Base-by-base conservation (phyloP, 306 rosid genomes). In the Alnus glutinosa region DNA sequence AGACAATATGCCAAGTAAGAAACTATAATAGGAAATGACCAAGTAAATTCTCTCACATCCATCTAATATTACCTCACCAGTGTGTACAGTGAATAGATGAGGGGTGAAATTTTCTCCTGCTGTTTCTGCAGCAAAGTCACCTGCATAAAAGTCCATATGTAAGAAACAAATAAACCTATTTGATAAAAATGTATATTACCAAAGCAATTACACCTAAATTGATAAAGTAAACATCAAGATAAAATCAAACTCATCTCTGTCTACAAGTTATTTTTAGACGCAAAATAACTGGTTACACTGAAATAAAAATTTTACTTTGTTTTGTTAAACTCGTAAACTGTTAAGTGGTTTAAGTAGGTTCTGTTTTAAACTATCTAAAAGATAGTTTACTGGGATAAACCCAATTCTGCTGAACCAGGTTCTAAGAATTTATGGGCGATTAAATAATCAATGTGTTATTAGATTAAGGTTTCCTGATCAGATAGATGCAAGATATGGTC, bases 41-140 rank as follows among this genome's bases (percentile, higher is more conserved):
- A 36, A 11, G 37, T 16, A 57, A 46, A 42, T 15, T n/a, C 48
- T 23, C 15, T n/a, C 15, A 62, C 14, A 37, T 34, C 44, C 1
- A 39, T 39, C 23, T 8, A 55, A 42, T 66, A 59, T 55, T 80
- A 92, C 94, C 91, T 92, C 89, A 13, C 93, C 93, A 1, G 46
- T 2, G 4, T 62, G 37, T 44, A 86, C 85, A n/a, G 7, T 73
- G 49, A 92, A 1, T 28, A 83, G 77, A 44, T 87, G 85, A 70
- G 92, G 88, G 16, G 71, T 78, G 14, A 92, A 70, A 77, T 42
- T 59, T 80, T 86, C 87, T n/a, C 88, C 90, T 16, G 87, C 89
- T 0, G 87, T 85, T 37, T 83, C 87, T 57, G 77, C 85, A 64
- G 79, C 79, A 72, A 7, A n/a, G 8, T 85, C 88, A 64, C 87